phyloP scores from a whole-genome alignment of 2,329 filamentous ascomycete species.

The Pestalotiopsis sp. region DNA sequence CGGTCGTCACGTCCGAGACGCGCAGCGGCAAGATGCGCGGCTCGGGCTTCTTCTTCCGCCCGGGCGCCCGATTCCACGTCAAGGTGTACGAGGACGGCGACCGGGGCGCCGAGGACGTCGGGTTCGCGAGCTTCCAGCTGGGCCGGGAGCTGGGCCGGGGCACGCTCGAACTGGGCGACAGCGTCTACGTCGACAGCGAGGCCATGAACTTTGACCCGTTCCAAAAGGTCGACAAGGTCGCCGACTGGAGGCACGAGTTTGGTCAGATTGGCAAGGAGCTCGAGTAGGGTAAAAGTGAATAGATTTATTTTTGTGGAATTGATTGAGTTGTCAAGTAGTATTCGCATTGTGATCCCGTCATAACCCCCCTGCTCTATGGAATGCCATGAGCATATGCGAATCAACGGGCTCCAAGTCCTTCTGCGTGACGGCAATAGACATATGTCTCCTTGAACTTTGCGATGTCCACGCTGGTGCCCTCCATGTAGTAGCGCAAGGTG shows the following conservation, averaged over 20 bases:
- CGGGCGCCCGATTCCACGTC: conserved; percentile 28
- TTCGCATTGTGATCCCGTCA: too few relatives aligned
- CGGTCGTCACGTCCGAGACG: conserved; percentile 21
- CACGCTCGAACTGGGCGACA: conserved; percentile 26
- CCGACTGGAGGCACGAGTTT: conserved; percentile 33
- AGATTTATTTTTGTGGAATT: too few relatives aligned
- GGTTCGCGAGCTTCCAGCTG: conserved; percentile 19
- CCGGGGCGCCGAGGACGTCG: conserved; percentile 18
- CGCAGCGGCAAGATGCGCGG: conserved; percentile 21
- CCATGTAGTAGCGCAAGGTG: neutral
- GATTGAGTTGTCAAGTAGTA: too few relatives aligned
- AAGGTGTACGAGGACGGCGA: conserved; percentile 32
- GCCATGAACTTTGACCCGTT: conserved; percentile 35
- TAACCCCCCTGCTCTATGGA: too few relatives aligned
- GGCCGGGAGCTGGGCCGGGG: conserved; percentile 23
- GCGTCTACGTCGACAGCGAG: conserved; percentile 35
- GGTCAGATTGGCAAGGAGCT: conserved; percentile 31
- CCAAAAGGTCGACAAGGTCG: conserved; percentile 30
- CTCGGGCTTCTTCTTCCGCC: conserved; percentile 35
- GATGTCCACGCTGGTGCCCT: neutral
- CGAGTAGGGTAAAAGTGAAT: neutral
- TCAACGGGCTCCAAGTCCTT: too few relatives aligned
- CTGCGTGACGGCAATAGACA: too few relatives aligned
- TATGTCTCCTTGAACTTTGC: neutral
- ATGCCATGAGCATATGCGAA: too few relatives aligned